Evolutionary conservation across 2,329 filamentous ascomycete species (phyloP).

Genomic region (Thelonectria olida): DNA sequence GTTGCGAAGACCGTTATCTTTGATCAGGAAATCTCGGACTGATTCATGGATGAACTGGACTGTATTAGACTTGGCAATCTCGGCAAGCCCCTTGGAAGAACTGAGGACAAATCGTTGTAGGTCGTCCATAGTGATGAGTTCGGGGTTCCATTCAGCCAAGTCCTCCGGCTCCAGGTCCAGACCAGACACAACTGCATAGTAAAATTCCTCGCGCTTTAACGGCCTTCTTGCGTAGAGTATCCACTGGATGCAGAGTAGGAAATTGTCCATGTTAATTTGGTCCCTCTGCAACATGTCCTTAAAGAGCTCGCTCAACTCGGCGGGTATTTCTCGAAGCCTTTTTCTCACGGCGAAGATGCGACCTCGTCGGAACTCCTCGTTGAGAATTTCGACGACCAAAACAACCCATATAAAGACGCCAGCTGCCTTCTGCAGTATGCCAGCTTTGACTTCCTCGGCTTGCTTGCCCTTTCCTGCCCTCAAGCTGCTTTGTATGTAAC

Average conservation of each 20-base stretch:
- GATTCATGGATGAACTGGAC: constrained; percentile 2
- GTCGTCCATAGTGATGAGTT: background rate
- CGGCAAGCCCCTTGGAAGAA: background rate
- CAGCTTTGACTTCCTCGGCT: background rate
- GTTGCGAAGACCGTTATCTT: background rate
- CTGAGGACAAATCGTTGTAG: background rate
- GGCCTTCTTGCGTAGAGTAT: background rate
- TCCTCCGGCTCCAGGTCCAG: background rate
- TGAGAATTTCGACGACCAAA: constrained; percentile 50
- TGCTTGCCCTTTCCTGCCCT: background rate
- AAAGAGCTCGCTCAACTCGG: background rate
- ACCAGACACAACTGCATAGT: background rate
- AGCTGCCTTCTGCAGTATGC: constrained; percentile 48
- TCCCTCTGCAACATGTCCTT: background rate
- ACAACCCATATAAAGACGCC: constrained; percentile 57
- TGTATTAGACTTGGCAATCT: background rate
- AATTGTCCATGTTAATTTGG: background rate
- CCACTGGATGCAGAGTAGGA: background rate
- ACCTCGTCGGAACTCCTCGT: constrained; percentile 43
- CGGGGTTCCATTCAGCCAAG: background rate
- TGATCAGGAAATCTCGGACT: background rate
- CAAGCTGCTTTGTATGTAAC: constrained; percentile 28
- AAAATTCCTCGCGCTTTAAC: background rate
- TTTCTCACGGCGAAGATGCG: constrained; percentile 33
- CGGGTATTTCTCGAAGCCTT: constrained; percentile 33